Conservation (phyloP, 2,329 filamentous ascomycete genomes). For the Stemphylium vesicarium region DNA sequence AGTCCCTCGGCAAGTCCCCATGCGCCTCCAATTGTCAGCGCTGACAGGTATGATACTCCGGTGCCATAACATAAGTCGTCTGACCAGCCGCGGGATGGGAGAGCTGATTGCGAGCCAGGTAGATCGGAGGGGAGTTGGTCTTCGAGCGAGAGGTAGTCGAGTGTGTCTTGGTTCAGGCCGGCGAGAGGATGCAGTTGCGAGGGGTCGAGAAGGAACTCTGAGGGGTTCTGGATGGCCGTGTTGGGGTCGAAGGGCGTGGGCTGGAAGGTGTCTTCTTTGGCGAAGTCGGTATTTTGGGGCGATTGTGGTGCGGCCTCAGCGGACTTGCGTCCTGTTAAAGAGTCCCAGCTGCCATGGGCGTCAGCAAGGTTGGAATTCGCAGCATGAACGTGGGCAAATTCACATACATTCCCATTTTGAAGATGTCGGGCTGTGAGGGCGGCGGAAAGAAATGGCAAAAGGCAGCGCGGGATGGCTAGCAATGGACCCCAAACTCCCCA, state of each 20-base stretch:
- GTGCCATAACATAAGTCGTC: constrained; percentile 98
- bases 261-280: constrained; percentile 57
- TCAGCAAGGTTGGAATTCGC: constrained; percentile 4
- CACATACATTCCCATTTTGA: constrained; percentile 48
- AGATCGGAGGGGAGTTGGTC: constrained; percentile 87
- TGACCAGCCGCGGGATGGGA: constrained; percentile 95
- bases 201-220: constrained; percentile 89
- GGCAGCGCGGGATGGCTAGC: constrained; percentile 30
- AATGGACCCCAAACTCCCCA: constrained; percentile 16
- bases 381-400: background rate
- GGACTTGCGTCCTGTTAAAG: constrained; percentile 65
- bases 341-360: constrained; percentile 54
- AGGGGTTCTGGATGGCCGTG: constrained; percentile 75
- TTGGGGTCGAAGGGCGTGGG: constrained; percentile 72
- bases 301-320: constrained; percentile 52
- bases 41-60: constrained; percentile 90
- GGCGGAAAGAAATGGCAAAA: constrained; percentile 21
- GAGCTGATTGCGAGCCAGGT: constrained; percentile 82
- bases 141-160: constrained; percentile 95
- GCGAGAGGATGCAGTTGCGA: constrained; percentile 90
- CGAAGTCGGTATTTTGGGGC: constrained; percentile 39
- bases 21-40: constrained; percentile 80
- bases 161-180: constrained; percentile 86
- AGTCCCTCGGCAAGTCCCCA: constrained; percentile 94
- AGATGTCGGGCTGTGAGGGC: constrained; percentile 19